phyloP scores from a whole-genome alignment of 139 green algal species.

The Auxenochlorella pyrenoidosa region DNA sequence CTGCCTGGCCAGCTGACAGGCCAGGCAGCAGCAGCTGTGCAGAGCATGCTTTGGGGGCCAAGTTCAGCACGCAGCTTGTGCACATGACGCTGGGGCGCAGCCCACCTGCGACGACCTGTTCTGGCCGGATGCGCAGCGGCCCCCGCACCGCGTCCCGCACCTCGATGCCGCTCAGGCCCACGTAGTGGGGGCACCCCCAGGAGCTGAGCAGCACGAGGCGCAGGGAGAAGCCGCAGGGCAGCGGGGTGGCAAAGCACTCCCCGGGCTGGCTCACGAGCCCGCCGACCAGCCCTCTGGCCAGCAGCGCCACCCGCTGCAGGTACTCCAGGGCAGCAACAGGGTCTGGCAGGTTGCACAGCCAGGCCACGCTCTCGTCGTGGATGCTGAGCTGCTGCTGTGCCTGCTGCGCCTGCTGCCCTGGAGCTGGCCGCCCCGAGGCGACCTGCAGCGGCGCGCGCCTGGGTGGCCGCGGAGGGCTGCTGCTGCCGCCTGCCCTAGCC shows the following conservation, averaged over 20 bases:
- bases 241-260: slow-evolving; percentile 36
- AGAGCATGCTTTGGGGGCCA: neutral
- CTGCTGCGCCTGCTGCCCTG: slow-evolving; percentile 13
- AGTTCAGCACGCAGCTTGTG: too few species aligned
- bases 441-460: slow-evolving; percentile 6
- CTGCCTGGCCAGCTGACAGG: too few species aligned
- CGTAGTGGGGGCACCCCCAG: slow-evolving; percentile 56
- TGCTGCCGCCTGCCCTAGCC: too few species aligned
- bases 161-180: slow-evolving; percentile 52
- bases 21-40: neutral
- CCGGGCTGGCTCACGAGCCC: slow-evolving; percentile 27
- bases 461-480: neutral
- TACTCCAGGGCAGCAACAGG: slow-evolving; percentile 17
- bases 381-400: neutral
- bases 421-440: neutral
- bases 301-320: slow-evolving; percentile 10
- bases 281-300: neutral
- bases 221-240: slow-evolving; percentile 54
- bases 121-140: neutral
- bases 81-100: too few species aligned
- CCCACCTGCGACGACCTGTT: slow-evolving; percentile 12
- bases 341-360: slow-evolving; percentile 34
- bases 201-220: slow-evolving; percentile 46
- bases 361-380: slow-evolving; percentile 16
- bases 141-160: slow-evolving; percentile 41